Base-by-base conservation (phyloP, 1,284 basidiomycete species). In the Fomitiporia mediterranea region DNA sequence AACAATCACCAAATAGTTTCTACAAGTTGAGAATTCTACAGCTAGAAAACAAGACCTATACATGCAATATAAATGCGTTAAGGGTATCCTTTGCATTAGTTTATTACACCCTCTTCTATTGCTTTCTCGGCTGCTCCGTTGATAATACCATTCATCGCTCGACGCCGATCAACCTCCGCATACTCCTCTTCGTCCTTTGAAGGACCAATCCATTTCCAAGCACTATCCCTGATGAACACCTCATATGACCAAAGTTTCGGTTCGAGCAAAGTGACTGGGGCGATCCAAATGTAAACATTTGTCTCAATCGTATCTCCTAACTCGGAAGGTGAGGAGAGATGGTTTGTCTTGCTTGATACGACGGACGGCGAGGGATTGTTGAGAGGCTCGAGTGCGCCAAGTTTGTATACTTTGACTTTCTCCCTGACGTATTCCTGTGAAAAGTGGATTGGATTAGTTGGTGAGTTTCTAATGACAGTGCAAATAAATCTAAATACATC, bases 231-330 rank as follows among this genome's bases (percentile, higher is more conserved):
- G 27, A 91, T 76, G 62, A 93, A 92, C 5, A 82, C 79, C 11
- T 82, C 82, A 65, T 83, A 94, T 15, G 81, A 80, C 93, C 94
- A 96, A 1, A 89, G 69, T 19, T 75, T 72, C 0, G 81, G 74
- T 37, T 82, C 74, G 8, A 95, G 72, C 11, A 69, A 60, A 0
- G 68, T 62, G 5, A 74, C 53, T 0, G 77, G 67, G 2, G 64
- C 68, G n/a, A 64, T 67, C 80, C 84, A 94, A 28, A 92, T 75
- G 67, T 95, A 95, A 0, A 86, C 85, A 60, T 87, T 75, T 0
- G 79, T 84, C 8, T 72, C 64, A 1, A 82, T 63, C 0, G 73
- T 60, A 1, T 62, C 63, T 2, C 64, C 54, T 0, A 80, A 68
- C 13, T 75, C 69, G 32, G 63, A 60, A 6, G 61, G 56, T 2